phyloP scores from a whole-genome alignment of 2,329 filamentous ascomycete genomes.

The Onygenales sp. region DNA sequence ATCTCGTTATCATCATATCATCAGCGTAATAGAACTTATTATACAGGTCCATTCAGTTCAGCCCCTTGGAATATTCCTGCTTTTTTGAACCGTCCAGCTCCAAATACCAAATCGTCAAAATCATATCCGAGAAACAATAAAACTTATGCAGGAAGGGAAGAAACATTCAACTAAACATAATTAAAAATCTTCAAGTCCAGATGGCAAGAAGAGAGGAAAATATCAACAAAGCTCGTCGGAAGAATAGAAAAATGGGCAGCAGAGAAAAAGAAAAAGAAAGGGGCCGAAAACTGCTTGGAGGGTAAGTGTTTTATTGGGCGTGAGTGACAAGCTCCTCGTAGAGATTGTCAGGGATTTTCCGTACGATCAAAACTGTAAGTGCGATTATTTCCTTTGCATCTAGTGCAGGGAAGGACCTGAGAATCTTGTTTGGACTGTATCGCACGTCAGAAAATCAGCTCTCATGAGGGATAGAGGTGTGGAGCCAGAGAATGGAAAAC shows the following conservation, averaged over 20 bases:
- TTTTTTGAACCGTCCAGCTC: background rate
- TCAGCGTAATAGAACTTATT: background rate
- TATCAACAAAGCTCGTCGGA: background rate
- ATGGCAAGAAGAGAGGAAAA: background rate
- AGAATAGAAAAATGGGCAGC: background rate
- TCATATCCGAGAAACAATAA: background rate
- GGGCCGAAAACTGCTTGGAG: background rate
- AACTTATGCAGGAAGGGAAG: background rate
- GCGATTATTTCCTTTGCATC: conserved; percentile 77
- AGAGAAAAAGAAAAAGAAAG: no score
- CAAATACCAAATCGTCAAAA: background rate
- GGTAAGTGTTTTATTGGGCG: conserved; percentile 42
- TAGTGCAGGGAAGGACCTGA: conserved; percentile 77
- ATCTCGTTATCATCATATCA: background rate
- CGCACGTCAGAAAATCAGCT: conserved; percentile 8
- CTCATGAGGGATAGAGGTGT: background rate
- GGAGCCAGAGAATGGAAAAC: conserved; percentile 14
- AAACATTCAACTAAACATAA: background rate
- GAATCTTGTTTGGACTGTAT: conserved; percentile 74
- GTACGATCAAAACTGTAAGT: conserved; percentile 74
- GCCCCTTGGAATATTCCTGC: background rate
- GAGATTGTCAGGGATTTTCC: conserved; percentile 81
- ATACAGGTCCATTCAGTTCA: background rate
- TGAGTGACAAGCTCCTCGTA: conserved; percentile 86
- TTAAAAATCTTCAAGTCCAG: background rate